Percentiles rank a stretch among this genome's conserved stretches.
Conservation (phyloP, 2,329 filamentous ascomycete genomes). For the Corynespora cassiicola region DNA sequence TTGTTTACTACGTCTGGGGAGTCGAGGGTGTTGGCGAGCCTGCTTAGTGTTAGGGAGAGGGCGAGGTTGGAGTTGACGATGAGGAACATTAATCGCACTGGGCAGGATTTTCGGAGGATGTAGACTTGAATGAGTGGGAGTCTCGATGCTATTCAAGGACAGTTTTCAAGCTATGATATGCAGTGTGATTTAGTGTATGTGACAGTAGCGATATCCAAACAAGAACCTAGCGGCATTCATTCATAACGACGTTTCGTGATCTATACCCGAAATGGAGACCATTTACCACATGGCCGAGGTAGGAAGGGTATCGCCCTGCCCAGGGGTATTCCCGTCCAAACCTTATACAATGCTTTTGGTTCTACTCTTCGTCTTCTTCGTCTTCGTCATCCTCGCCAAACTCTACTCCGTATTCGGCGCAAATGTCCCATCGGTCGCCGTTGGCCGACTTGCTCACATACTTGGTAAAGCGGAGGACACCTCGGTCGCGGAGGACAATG, state of each 20-base stretch:
- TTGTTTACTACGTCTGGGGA: no score
- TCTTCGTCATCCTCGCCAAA: conserved; percentile 58
- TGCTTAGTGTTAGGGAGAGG: no score
- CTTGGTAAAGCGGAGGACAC: conserved; percentile 91
- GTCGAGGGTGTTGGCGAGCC: no score
- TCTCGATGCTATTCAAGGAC: no score
- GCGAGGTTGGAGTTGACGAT: no score
- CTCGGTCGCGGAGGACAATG: conserved; percentile 86
- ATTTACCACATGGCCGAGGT: not conserved
- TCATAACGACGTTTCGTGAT: conserved; percentile 7
- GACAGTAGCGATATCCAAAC: no score
- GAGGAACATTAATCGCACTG: no score
- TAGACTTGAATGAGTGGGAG: no score
- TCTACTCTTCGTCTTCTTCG: conserved; percentile 35
- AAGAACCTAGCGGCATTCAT: no score
- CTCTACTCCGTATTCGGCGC: conserved; percentile 76
- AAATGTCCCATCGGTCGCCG: conserved; percentile 93
- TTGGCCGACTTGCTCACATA: conserved; percentile 84
- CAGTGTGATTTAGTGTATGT: no score
- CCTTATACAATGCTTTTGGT: not conserved
- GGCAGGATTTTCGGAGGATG: no score
- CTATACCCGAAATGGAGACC: conserved; percentile 1
- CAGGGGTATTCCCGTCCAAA: not conserved
- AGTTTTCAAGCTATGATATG: no score
- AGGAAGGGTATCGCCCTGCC: not conserved